Evolutionary conservation across 2,329 filamentous ascomycete genomes (phyloP).

Genomic region (Zymoseptoria tritici): DNA sequence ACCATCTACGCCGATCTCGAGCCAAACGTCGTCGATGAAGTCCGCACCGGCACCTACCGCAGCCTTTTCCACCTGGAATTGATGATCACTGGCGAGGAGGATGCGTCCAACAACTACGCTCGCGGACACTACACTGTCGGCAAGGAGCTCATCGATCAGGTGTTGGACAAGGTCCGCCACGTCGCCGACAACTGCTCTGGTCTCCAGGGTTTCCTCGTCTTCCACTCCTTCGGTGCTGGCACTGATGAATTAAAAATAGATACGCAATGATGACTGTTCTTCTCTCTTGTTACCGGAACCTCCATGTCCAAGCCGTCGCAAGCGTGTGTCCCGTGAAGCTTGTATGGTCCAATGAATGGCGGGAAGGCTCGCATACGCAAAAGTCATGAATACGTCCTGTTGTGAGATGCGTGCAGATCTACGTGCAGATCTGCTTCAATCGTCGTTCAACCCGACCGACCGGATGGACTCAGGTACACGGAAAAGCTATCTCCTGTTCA

Average conservation of each 20-base stretch:
- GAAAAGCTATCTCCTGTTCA: too few species aligned
- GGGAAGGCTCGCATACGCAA: too few species aligned
- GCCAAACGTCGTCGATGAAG: constrained; percentile 98
- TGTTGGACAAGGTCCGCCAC: constrained; percentile 93
- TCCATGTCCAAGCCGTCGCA: too few species aligned
- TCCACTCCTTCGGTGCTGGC: constrained; percentile 99
- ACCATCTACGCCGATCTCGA: constrained; percentile 99
- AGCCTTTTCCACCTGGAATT: constrained; percentile 97
- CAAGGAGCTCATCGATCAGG: constrained; percentile 98
- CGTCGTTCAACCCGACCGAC: too few species aligned
- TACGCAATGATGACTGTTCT: too few species aligned
- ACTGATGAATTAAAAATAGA: constrained; percentile 52
- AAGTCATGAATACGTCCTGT: too few species aligned
- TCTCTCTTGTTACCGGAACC: too few species aligned
- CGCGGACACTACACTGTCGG: constrained; percentile 99
- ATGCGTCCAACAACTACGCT: constrained; percentile 99
- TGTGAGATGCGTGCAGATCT: too few species aligned
- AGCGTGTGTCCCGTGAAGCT: too few species aligned
- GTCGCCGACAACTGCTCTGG: constrained; percentile 97
- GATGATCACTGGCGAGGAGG: constrained; percentile 99
- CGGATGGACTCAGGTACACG: too few species aligned
- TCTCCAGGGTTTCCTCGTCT: constrained; percentile 98
- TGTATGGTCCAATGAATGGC: too few species aligned
- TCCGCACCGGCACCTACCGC: constrained; percentile 94
- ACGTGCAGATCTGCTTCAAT: too few species aligned